phyloP scores from a whole-genome alignment of 2,329 filamentous ascomycete species.

The Xylariaceae sp. region DNA sequence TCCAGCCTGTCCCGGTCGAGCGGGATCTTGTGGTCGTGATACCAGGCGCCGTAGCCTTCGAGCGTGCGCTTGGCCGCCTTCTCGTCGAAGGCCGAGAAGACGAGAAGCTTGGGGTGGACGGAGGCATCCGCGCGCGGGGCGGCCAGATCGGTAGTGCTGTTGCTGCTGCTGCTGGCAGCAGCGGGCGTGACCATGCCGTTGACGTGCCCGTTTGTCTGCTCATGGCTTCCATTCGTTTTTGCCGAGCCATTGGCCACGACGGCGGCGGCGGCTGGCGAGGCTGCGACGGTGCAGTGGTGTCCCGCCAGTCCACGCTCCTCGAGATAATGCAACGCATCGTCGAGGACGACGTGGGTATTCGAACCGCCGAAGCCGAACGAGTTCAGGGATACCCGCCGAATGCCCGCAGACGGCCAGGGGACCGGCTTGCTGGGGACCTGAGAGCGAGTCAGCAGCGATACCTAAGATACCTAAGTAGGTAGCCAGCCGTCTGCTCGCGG shows the following conservation, averaged over 20 bases:
- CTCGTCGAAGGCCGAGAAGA: constrained; percentile 23
- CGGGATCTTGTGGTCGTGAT: constrained; percentile 6
- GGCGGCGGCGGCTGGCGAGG: too few species aligned
- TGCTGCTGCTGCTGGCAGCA: too few species aligned
- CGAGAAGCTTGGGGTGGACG: too few species aligned
- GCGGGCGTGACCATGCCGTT: too few species aligned
- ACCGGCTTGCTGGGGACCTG: neutral
- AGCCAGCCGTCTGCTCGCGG: too few species aligned
- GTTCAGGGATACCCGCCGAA: constrained; percentile 15
- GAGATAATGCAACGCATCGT: constrained; percentile 5
- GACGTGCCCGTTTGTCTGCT: too few species aligned
- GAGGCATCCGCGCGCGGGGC: too few species aligned
- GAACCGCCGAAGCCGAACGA: constrained; percentile 6
- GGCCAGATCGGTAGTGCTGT: too few species aligned
- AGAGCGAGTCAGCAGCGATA: neutral
- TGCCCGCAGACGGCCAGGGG: constrained; percentile 25
- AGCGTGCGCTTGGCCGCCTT: constrained; percentile 18
- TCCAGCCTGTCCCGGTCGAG: constrained; percentile 10
- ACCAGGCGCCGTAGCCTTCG: constrained; percentile 16
- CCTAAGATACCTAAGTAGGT: too few species aligned
- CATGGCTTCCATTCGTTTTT: too few species aligned
- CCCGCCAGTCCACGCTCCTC: constrained; percentile 6
- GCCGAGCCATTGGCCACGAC: too few species aligned
- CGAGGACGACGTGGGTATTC: constrained; percentile 8
- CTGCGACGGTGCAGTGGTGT: constrained; percentile 17